Conservation (phyloP, 768 basidiomycete species). For the Russula olivacea region DNA sequence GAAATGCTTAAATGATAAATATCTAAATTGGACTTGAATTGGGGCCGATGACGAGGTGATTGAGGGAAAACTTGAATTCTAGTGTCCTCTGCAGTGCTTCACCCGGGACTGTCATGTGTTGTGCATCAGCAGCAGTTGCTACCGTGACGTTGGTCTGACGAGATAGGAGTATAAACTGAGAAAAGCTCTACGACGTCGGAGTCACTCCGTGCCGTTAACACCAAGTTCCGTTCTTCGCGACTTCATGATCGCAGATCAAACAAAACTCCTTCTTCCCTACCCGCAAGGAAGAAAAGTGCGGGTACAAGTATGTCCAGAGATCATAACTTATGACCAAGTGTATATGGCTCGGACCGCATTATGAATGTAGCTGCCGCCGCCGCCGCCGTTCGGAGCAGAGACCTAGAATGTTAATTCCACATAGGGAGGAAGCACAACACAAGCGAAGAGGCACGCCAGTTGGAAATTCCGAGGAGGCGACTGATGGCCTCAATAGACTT, state of each 20-base stretch:
- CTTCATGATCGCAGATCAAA: slow-evolving; percentile 3
- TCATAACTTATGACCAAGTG: neutral
- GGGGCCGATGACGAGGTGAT: neutral
- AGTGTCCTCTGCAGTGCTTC: no score
- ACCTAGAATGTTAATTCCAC: neutral
- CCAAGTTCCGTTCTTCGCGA: neutral
- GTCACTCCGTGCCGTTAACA: neutral
- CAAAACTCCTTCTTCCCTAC: neutral
- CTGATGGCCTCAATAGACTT: no score
- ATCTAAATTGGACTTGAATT: neutral
- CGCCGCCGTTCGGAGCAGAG: neutral
- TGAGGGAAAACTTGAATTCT: no score
- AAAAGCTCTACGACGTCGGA: neutral
- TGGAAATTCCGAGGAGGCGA: neutral
- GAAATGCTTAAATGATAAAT: neutral
- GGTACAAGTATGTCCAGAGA: neutral
- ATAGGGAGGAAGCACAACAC: neutral
- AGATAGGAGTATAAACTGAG: no score
- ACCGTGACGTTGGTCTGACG: no score
- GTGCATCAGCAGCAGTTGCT: no score
- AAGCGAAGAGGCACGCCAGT: neutral
- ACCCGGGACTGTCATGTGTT: no score
- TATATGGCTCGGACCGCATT: no score
- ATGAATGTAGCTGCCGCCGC: neutral
- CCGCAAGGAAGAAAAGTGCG: neutral